Percentiles rank a stretch among this genome's conserved stretches.
phyloP scores from a whole-genome alignment of 2,329 filamentous ascomycete species.

The Aspergillus quadrilineatus region DNA sequence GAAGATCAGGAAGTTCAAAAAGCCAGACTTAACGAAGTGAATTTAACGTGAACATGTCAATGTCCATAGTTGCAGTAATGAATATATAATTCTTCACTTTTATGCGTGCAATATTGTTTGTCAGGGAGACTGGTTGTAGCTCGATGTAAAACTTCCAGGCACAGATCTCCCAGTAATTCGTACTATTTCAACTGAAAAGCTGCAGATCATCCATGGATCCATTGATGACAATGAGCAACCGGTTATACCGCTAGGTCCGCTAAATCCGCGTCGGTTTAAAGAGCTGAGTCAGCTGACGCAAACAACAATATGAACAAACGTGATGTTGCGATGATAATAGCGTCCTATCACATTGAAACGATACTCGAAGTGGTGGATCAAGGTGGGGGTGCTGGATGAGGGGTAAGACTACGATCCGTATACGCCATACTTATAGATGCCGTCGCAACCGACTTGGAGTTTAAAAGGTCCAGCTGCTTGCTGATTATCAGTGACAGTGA shows the following conservation, averaged over 20 bases:
- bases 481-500: not conserved
- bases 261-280: not conserved
- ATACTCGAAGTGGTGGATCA: conserved; percentile 13
- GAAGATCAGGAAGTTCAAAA: not conserved
- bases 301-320: not conserved
- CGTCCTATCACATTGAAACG: conserved; percentile 13
- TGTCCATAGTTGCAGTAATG: not conserved
- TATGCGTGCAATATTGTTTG: not conserved
- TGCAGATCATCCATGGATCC: not conserved
- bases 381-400: conserved; percentile 5
- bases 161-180: too few relatives aligned
- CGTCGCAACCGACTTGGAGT: not conserved
- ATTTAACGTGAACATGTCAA: not conserved
- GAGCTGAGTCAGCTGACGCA: conserved; percentile 12
- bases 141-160: too few relatives aligned
- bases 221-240: not conserved
- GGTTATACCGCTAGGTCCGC: not conserved
- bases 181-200: too few relatives aligned
- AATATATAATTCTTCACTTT: not conserved
- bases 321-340: not conserved
- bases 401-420: not conserved
- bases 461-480: not conserved
- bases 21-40: not conserved
- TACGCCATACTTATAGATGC: not conserved
- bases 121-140: not conserved